Base-by-base conservation (phyloP, 495 filamentous ascomycete species). In the Glutinoglossum americanum region DNA sequence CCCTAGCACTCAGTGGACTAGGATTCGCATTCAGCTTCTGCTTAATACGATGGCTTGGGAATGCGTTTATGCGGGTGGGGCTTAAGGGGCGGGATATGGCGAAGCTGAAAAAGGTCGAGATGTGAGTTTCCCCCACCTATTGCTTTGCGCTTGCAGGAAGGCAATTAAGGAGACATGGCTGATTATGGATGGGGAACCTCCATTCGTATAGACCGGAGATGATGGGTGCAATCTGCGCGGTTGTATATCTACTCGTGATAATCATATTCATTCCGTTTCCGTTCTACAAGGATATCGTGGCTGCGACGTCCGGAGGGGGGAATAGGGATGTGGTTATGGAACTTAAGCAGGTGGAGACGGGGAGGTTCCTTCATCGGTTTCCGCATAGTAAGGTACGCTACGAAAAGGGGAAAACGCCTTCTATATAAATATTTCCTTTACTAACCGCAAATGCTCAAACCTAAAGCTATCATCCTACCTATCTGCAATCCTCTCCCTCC, bases 261-360 rank as follows among this genome's bases (percentile, higher is more conserved):
- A 93, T 97, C 55, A 67, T 86, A 32, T 97, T 99, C 66, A 87
- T 97, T 56, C 92, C 92, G 0, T 97, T 96, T 69, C 82, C 87
- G 1, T 97, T 99, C 69, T 97, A 94, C 72, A 90, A 94, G 68
- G 89, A 99, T 64, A 92, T 99, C 60, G 89, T 96, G 23, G 83
- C 84, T n/a, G 88, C 87, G 21, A 96, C 93, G 21, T 92, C 87
- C 59, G 92, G 89, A 58, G 90, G 88, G 58, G 90, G 89, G 17
- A 94, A 95, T 67, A 74, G 85, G 53, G 89, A 96, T 70, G 78
- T 89, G 19, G 82, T 92, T 11, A 67, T 85, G 62, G 74, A 78
- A 61, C 68, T 71, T 3, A 67, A 77, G 53, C 74, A 84, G 58
- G 77, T 89, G 37, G 79, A 93, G 65, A 79, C 73, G 48, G 89